Base-by-base conservation (phyloP, 495 filamentous ascomycete genomes). In the Penicillium salamii region DNA sequence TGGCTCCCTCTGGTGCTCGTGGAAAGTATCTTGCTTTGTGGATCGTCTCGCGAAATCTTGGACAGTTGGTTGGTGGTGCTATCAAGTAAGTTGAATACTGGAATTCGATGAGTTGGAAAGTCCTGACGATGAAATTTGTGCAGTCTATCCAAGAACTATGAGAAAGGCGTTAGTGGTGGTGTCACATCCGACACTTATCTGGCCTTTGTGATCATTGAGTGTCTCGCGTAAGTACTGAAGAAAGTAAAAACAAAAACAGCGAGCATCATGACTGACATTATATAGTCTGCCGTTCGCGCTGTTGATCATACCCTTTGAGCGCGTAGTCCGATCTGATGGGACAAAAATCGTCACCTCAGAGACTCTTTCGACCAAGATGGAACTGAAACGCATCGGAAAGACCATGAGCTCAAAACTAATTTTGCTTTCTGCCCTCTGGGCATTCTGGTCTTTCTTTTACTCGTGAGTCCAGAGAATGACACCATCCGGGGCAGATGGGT, bases 381-480 rank as follows among this genome's bases (percentile, higher is more conserved):
- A 66, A 34, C 26, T 66, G 5, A 50, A 42, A 31, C 62, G 55
- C 31, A 66, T 66, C 40, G 40, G 29, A 12, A 66, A 60, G 50
- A 66, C 62, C 4, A 52, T 66, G 28, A 61, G 57, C 19, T 62
- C 59, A 3, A 66, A 53, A 38, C 59, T 66, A 0, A 58, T 66
- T 42, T 19, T 63, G 21, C 45, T 66, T 9, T 66, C 62, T 12
- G 39, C 57, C 2, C 28, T 58, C 0, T 66, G 62, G 62, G 62
- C 62, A 14, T 19, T 66, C 17, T 66, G 62, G 62, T 66, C 62
- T 17, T 66, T 66, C 45, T 66, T 66, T 50, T 66, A 66, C 49
- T 47, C 52, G 62, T 66, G 49, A 7, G 49, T 24, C 14, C 2
- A n/a, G n/a, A n/a, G n/a, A n/a, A n/a, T n/a, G n/a, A n/a, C n/a